A percentile compares a stretch with the other conserved stretches of the same genome.
phyloP scores from a whole-genome alignment of 2,329 filamentous ascomycete species.

The Pestalotiopsis fici region DNA sequence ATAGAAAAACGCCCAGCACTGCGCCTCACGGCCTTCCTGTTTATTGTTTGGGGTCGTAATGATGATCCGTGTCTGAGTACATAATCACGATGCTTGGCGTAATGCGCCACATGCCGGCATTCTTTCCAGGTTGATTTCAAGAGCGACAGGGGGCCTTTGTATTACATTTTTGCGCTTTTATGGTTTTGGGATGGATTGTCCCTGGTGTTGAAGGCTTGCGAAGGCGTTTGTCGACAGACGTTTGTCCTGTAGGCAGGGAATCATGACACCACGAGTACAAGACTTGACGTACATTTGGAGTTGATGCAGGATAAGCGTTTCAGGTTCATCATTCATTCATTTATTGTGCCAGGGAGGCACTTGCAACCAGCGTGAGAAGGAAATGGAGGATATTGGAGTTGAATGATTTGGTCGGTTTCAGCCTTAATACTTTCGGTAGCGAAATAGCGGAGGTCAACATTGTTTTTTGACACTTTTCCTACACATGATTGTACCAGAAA shows the following conservation, averaged over 20 bases:
- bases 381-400: not conserved
- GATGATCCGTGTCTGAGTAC: conserved; percentile 24
- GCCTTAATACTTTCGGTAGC: not conserved
- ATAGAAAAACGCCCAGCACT: conserved; percentile 13
- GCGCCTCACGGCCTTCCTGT: conserved; percentile 32
- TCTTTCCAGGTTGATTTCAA: conserved; percentile 12
- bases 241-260: not conserved
- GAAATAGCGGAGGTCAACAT: not conserved
- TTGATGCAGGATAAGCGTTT: conserved; percentile 1
- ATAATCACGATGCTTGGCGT: conserved; percentile 18
- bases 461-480: not conserved
- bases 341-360: not conserved
- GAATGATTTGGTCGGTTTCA: not conserved
- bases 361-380: not conserved
- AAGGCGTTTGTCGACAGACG: not conserved
- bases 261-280: not conserved
- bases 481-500: no score
- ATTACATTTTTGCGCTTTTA: conserved; percentile 1
- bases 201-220: not conserved
- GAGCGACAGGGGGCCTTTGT: not conserved
- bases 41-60: conserved; percentile 27
- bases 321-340: not conserved
- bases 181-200: not conserved
- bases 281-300: not conserved
- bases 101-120: conserved; percentile 16